Conservation (phyloP, 192 early-diverging fungal species). For the Coemansia sp. region DNA sequence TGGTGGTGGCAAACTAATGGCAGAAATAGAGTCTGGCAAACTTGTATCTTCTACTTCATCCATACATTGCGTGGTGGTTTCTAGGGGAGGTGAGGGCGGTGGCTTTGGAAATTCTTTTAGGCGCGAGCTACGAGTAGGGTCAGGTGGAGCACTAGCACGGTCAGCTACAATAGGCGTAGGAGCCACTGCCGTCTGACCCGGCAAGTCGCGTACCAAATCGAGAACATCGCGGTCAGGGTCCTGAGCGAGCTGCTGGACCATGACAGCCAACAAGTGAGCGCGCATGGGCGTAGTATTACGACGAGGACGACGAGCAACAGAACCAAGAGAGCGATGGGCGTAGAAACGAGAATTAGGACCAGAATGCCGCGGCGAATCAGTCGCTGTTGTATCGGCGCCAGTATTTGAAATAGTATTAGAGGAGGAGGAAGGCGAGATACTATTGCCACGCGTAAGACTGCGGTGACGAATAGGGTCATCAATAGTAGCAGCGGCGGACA, state of each 20-base stretch:
- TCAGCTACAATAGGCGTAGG: neutral
- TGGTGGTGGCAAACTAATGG: neutral
- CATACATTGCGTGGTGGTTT: neutral
- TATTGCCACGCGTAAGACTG: neutral
- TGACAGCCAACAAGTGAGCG: constrained; percentile 49
- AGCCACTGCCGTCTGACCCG: constrained; percentile 1
- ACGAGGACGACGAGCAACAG: constrained; percentile 21
- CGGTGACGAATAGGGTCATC: neutral
- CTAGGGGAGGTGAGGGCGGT: neutral
- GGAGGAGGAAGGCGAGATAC: neutral
- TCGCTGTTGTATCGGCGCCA: no score
- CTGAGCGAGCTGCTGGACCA: constrained; percentile 46
- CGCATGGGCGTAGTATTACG: constrained; percentile 55
- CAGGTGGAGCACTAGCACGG: constrained; percentile 2
- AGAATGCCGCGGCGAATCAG: neutral
- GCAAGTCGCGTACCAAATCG: constrained; percentile 42
- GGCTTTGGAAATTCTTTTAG: neutral
- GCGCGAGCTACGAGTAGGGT: neutral
- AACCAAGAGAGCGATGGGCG: constrained; percentile 35
- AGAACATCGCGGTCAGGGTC: constrained; percentile 55
- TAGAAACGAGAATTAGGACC: constrained; percentile 7
- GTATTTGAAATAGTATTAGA: no score
- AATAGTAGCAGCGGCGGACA: neutral
- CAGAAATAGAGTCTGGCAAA: neutral
- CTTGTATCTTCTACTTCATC: neutral